Evolutionary conservation across 352 stramenopile genomes (phyloP).

Genomic region (Phytopythium ostracodes): DNA sequence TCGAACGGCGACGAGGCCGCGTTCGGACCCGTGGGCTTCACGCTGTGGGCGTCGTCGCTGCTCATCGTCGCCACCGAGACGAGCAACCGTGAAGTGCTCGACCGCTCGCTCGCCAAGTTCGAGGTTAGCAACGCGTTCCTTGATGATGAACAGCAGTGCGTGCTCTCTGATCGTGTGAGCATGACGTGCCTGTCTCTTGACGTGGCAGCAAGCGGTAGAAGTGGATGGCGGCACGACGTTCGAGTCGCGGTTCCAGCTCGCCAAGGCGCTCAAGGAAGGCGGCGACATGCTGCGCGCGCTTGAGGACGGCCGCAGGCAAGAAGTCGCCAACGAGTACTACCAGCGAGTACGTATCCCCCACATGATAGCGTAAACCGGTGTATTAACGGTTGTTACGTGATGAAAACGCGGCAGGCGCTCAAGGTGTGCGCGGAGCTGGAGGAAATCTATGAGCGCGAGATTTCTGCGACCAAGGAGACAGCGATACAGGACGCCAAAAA

Average conservation of each 20-base stretch:
- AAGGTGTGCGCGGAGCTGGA: constrained; percentile 28
- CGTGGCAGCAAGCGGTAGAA: constrained; percentile 49
- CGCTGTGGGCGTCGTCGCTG: constrained; percentile 72
- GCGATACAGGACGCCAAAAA: constrained; percentile 6
- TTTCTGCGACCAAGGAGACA: neutral
- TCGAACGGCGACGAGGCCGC: constrained; percentile 44
- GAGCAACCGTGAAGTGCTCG: constrained; percentile 44
- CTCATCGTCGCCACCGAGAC: constrained; percentile 77
- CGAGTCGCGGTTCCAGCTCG: constrained; percentile 76
- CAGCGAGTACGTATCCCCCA: constrained; percentile 15
- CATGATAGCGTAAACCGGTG: no score
- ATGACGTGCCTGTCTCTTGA: neutral
- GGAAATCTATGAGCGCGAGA: constrained; percentile 26
- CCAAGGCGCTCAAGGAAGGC: constrained; percentile 71
- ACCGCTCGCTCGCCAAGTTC: constrained; percentile 62
- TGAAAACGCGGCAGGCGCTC: constrained; percentile 17
- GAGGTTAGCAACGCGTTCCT: constrained; percentile 15
- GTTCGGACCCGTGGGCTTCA: constrained; percentile 74
- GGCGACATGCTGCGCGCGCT: constrained; percentile 64
- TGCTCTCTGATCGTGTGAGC: neutral
- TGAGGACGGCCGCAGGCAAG: constrained; percentile 15
- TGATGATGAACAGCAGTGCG: no score
- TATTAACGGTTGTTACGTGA: neutral
- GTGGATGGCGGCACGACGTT: constrained; percentile 81
- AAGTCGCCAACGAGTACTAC: constrained; percentile 14